Base-by-base conservation (phyloP, 2,329 filamentous ascomycete genomes). In the Neonectria faginata region DNA sequence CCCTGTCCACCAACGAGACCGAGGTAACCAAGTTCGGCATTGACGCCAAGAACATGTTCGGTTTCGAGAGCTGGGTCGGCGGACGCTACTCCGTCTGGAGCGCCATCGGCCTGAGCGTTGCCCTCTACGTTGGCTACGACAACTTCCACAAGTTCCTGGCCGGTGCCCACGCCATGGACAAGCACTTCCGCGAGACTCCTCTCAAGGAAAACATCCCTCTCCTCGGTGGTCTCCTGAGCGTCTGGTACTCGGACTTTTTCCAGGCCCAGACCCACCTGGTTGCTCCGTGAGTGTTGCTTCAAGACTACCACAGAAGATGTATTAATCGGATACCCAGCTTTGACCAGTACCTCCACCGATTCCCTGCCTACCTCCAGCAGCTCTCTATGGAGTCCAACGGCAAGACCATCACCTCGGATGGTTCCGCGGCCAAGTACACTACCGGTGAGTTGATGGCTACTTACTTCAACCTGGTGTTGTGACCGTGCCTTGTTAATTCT, bases 381-480 rank as follows among this genome's bases (percentile, higher is more conserved):
- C 87, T 99, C 65, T 98, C 95, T 66, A 99, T 99, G 96, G 96
- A 99, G 86, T 98, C 95, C 67, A 99, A 99, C 82, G 96, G 96
- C 78, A 99, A 99, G 87, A 93, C 92, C 66, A 94, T 98, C 77
- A 97, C 95, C 67, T 89, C 88, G n/a, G 93, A 96, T 76, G 91
- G 89, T 62, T 91, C 94, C 41, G 88, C 97, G 66, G 94, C 97
- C 77, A 97, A 97, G 84, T 99, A 99, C 86, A 97, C 94, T 63
- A 99, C 96, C 41, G 95, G 81, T 82, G 70, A 73, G 79, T 66
- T 29, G 25, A 57, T 12, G 9, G 3, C 27, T 22, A 18, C 25
- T 25, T n/a, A 10, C 4, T 42, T 3, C 8, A 18, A n/a, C n/a
- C 36, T 42, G n/a, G 8, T 11, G 39, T 5, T 20, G 16, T 42